These are phyloP conservation scores for Macrophomina pseudophaseolina DNA, from an alignment of 2,329 filamentous ascomycete genomes.

Conservation along the genomic window DNA sequence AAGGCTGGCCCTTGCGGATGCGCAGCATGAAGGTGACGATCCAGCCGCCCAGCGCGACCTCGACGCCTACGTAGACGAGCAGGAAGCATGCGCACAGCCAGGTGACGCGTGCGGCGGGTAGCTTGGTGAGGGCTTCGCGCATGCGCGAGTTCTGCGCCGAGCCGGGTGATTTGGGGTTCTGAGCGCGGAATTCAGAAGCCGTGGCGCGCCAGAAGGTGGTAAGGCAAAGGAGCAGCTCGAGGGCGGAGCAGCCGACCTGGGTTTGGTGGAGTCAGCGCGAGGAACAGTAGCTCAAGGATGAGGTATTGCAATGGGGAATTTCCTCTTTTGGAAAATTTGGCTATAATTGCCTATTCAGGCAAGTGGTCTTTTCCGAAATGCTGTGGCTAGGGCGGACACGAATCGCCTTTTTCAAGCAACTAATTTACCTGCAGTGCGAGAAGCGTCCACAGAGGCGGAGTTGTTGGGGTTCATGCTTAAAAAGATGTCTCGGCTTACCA, in stretches of 20 bases:
- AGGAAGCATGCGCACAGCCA: constrained; percentile 79
- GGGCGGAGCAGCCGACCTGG: constrained; percentile 58
- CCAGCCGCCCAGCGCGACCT: constrained; percentile 80
- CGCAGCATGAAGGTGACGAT: constrained; percentile 87
- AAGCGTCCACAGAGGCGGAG: too few relatives aligned
- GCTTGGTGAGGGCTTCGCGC: constrained; percentile 55
- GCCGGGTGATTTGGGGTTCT: constrained; percentile 50
- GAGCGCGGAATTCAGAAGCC: constrained; percentile 61
- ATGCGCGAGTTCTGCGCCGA: constrained; percentile 48
- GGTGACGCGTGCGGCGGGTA: constrained; percentile 60
- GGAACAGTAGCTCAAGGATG: neutral
- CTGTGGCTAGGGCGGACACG: neutral
- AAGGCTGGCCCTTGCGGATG: constrained; percentile 70
- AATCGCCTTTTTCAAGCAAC: too few relatives aligned
- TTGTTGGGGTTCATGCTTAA: neutral
- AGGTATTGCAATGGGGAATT: neutral
- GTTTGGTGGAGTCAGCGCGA: neutral
- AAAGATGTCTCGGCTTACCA: constrained; percentile 55
- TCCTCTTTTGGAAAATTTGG: neutral
- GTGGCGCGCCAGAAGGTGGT: constrained; percentile 69
- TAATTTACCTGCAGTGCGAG: too few relatives aligned
- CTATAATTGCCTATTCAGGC: neutral
- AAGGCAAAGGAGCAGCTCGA: constrained; percentile 61
- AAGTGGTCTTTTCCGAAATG: neutral
- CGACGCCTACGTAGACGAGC: constrained; percentile 77